phyloP scores from a whole-genome alignment of 1,139 yeast species.

The Saccharomyces uvarum region DNA sequence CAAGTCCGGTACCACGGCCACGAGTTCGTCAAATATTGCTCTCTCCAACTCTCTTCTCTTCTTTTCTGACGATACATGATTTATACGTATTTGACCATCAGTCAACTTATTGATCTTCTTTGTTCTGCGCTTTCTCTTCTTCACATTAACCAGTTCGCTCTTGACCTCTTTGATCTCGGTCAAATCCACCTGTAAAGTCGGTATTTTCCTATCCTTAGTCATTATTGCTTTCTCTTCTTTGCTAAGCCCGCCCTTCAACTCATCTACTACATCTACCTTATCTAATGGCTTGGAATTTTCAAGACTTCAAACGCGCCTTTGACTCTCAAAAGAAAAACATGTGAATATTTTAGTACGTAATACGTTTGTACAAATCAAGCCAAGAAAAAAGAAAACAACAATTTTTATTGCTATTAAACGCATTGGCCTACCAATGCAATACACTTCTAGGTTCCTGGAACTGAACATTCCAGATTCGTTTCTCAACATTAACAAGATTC shows the following conservation, averaged over 20 bases:
- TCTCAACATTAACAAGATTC: constrained; percentile 28
- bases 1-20: constrained; percentile 35
- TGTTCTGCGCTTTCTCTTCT: constrained; percentile 14
- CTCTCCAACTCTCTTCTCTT: constrained; percentile 37
- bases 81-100: constrained; percentile 35
- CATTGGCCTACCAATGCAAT: constrained; percentile 11
- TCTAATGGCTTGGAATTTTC: not conserved
- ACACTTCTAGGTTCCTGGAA: constrained; percentile 16
- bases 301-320: not conserved
- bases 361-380: not conserved
- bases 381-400: not conserved
- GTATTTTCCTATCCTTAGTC: not conserved
- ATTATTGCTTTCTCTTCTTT: not conserved
- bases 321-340: not conserved
- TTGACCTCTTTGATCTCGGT: not conserved
- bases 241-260: not conserved
- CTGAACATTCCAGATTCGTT: constrained; percentile 19
- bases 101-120: constrained; percentile 26
- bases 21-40: constrained; percentile 36
- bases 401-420: not conserved
- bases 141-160: not conserved
- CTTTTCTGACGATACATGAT: constrained; percentile 39
- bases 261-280: not conserved
- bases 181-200: not conserved
- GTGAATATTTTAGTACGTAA: not conserved